Evolutionary conservation across 2,329 filamentous ascomycete species (phyloP).

Genomic region (Trichophyton verrucosum): DNA sequence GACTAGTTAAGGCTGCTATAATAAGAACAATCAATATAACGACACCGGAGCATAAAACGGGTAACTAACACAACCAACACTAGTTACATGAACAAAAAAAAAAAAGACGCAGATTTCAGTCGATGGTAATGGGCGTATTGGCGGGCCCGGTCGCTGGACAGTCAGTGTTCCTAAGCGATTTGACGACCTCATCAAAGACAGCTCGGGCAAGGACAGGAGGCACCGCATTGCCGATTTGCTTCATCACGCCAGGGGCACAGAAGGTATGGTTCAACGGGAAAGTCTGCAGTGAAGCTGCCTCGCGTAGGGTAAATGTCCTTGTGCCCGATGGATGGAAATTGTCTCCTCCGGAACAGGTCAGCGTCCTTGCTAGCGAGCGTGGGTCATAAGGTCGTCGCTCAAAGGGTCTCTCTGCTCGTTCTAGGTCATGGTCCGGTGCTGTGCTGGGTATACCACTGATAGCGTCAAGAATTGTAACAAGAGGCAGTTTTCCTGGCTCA

Average conservation of each 20-base stretch:
- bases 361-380: conserved; percentile 42
- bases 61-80: neutral
- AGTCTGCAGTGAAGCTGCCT: conserved; percentile 56
- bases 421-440: conserved; percentile 33
- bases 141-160: neutral
- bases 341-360: conserved; percentile 51
- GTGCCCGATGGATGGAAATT: conserved; percentile 55
- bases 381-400: conserved; percentile 34
- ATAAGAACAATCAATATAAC: no score
- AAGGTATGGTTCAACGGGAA: conserved; percentile 55
- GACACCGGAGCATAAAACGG: no score
- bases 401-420: conserved; percentile 17
- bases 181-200: conserved; percentile 28
- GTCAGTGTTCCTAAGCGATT: conserved; percentile 28
- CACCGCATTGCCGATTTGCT: conserved; percentile 70
- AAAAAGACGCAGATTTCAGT: neutral
- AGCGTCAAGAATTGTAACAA: conserved; percentile 31
- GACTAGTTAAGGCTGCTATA: no score
- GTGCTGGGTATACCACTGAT: conserved; percentile 31
- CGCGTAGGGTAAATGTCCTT: conserved; percentile 52
- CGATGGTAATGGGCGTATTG: neutral
- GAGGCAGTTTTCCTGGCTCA: conserved; percentile 22
- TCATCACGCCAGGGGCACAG: conserved; percentile 28
- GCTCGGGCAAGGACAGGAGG: conserved; percentile 42
- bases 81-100: neutral